A percentile compares a stretch with the other conserved stretches of the same genome.
These are phyloP conservation scores for Globisporangium polare DNA, from an alignment of 352 stramenopile genomes.

Conservation along the genomic window DNA sequence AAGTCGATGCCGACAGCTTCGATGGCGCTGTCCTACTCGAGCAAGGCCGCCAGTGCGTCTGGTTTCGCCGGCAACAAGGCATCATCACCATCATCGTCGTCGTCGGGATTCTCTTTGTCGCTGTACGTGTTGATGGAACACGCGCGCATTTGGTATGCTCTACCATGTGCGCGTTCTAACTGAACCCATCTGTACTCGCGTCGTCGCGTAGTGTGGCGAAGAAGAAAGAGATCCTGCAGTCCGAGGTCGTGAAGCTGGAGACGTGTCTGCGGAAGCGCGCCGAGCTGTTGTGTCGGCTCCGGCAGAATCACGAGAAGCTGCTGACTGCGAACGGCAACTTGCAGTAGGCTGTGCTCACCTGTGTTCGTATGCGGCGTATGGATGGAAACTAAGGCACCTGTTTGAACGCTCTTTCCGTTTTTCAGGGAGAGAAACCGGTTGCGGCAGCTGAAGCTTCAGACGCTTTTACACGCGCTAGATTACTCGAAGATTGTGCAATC, in stretches of 20 bases:
- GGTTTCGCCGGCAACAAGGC: neutral
- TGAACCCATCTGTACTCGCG: neutral
- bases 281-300: slow-evolving; percentile 7
- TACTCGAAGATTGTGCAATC: neutral
- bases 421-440: slow-evolving; percentile 9
- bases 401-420: neutral
- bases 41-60: neutral
- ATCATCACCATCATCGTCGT: neutral
- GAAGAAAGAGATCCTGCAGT: slow-evolving; percentile 14
- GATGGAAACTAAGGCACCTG: neutral
- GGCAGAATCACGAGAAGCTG: slow-evolving; percentile 7
- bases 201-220: slow-evolving; percentile 2
- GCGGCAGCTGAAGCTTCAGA: slow-evolving; percentile 5
- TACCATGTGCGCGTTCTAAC: neutral
- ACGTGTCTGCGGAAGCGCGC: slow-evolving; percentile 10
- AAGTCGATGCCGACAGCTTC: neutral
- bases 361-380: neutral
- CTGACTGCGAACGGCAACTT: slow-evolving; percentile 11
- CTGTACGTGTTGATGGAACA: neutral
- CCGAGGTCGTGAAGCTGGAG: slow-evolving; percentile 10
- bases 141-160: neutral
- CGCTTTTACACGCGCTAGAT: neutral
- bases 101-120: neutral
- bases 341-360: neutral
- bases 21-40: neutral